These are phyloP conservation scores for Larix kaempferi DNA, from an alignment of 75 land plant genomes.

Conservation along the genomic window DNA sequence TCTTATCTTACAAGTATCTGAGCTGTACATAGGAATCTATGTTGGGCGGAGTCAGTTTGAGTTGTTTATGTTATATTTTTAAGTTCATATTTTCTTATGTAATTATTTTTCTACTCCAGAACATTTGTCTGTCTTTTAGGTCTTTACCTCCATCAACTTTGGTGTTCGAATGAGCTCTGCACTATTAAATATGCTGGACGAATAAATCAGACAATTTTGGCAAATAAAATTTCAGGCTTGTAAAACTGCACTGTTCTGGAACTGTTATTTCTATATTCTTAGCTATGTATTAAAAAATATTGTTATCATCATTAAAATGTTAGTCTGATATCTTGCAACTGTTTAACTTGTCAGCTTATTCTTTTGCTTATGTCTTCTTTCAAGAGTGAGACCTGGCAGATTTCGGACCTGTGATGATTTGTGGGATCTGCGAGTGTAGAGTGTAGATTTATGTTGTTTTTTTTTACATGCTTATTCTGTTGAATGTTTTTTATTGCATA, in stretches of 20 bases:
- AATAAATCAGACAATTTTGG: neutral
- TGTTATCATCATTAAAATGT: neutral
- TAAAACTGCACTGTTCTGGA: neutral
- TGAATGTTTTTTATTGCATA: neutral
- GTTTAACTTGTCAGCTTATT: neutral
- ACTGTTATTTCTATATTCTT: too few relatives aligned
- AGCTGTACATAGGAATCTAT: neutral
- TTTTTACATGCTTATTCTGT: neutral
- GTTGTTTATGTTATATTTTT: neutral
- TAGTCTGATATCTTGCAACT: neutral
- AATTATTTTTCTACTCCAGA: neutral
- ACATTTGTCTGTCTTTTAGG: neutral
- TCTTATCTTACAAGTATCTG: neutral
- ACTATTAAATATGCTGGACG: neutral
- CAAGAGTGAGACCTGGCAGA: neutral
- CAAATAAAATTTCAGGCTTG: neutral
- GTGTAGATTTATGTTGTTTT: neutral
- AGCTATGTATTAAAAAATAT: neutral
- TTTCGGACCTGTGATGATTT: too few relatives aligned
- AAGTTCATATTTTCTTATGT: neutral
- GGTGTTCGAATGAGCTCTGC: neutral
- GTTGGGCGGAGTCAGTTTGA: too few relatives aligned
- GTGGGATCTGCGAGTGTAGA: neutral
- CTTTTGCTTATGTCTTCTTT: neutral
- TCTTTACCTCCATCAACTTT: neutral